Evolutionary conservation across 495 filamentous ascomycete genomes (phyloP), one percentile per base, ranked within the genome.

Genomic region (Lentithecium fluviatile): DNA sequence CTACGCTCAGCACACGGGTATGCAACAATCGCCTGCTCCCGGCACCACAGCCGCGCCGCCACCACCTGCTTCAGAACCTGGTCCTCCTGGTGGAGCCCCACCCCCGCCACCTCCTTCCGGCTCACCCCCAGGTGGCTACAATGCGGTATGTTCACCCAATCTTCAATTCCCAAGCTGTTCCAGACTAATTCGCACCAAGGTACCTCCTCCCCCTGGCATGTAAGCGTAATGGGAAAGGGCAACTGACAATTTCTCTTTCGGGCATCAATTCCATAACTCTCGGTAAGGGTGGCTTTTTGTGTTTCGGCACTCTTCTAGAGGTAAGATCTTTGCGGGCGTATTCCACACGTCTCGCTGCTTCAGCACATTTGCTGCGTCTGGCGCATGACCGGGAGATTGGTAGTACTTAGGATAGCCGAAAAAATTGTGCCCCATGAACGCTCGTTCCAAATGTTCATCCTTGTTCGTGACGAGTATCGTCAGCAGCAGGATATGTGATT

Each of bases 11-110:
- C 40, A 65, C 71, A 45, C 25, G 24, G 47, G 34, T 11, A 73
- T 54, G 7, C 58, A 65, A 53, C 56, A 65, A 38, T 24, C 73
- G 19, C 70, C 71, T 63, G 62, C 78, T 56, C 70, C 79, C 48
- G 75, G 77, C 60, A 69, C 73, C 50, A 64, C 79, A 66, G 69
- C 46, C 26, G 38, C 58, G 49, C 46, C 55, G 8, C 40, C 21
- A 21, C 53, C 63, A 20, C 52, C 48, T 49, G 45, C 57, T 8
- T 78, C 84, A 46, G 82, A 84, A 4, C 84, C 86, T 0, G 84
- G 82, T 32, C 77, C 85, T 50, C 83, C 85, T 11, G 76, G 74
- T 37, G 80, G 82, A 8, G 84, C 88, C 13, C 86, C 87, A 36
- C 85, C 85, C 26, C 86, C 71, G 62, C 71, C 20, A 81, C 49